phyloP scores from a whole-genome alignment of 345 rosid genomes.

The Hibiscus mutabilis region DNA sequence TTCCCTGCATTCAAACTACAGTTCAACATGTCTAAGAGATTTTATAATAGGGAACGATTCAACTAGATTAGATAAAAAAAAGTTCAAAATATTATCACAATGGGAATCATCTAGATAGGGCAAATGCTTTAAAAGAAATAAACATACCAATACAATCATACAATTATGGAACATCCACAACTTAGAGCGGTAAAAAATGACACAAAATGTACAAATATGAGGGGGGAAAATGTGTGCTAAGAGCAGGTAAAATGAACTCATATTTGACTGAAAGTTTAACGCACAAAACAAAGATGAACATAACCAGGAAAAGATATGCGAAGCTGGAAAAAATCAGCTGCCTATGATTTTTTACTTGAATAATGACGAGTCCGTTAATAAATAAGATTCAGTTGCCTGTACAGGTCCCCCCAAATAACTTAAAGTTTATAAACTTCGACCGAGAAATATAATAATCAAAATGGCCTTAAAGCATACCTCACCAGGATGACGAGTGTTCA shows the following conservation, averaged over 20 bases:
- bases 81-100: not conserved
- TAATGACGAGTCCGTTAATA: not conserved
- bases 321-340: not conserved
- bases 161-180: not conserved
- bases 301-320: not conserved
- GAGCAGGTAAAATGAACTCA: not conserved
- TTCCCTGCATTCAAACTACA: constrained; percentile 93
- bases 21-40: constrained; percentile 29
- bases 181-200: not conserved
- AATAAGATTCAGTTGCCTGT: not conserved
- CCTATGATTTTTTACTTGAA: not conserved
- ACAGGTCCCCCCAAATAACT: not conserved
- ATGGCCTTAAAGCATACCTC: constrained; percentile 50
- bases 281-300: not conserved
- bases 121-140: not conserved
- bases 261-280: constrained; percentile 1
- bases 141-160: not conserved
- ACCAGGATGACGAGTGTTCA: constrained; percentile 85
- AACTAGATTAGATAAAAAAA: not conserved
- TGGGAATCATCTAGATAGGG: not conserved
- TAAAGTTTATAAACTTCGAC: not conserved
- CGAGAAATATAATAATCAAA: not conserved
- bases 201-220: not conserved
- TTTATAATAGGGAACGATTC: constrained; percentile 14
- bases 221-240: not conserved